Base-by-base conservation (phyloP, 179 eudicot genomes). In the Vitellaria paradoxa region DNA sequence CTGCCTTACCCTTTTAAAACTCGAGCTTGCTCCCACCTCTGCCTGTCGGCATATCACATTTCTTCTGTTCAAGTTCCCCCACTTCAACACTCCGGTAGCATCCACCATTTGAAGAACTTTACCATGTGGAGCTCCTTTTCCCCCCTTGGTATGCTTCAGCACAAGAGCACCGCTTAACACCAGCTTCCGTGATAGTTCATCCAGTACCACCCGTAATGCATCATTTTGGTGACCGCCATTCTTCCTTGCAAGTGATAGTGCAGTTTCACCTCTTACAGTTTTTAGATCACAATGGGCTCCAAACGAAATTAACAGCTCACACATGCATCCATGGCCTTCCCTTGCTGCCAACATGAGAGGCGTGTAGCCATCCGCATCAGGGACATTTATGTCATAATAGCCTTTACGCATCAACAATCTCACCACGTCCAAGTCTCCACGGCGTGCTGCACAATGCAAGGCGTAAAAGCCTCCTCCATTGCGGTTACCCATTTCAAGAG, bases 311-410 rank as follows among this genome's bases (percentile, higher is more conserved):
- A 93, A 76, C 73, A 87, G 85, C 84, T 82, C 70, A 52, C 98
- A 91, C 65, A 86, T 77, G 7, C 77, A 66, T 13, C 81, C 91
- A 70, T 90, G 89, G 65, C 93, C 96, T 84, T 87, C 98, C 70
- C 82, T 88, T 20, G 98, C 97, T 1, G 98, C 98, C 70, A 90
- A 74, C 99, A 96, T 93, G 24, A 93, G 87, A 3, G 99, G 97
- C 1, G 97, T 90, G 83, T 91, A 89, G 40, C 90, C 89, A 52
- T 91, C 96, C 23, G 87, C 86, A 46, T 93, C 96, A 1, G 82
- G 76, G n/a, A 75, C 73, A 60, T 96, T 88, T 50, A 93, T 84
- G 76, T 96, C 96, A 46, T 93, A 93, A 1, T 95, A 30, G 37
- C 37, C 99, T 80, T 84, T 90, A 9, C 77, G 50, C 17, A 86